A percentile compares a stretch with the other conserved stretches of the same genome.
Conservation (phyloP, 768 basidiomycete genomes). For the Naganishia kalamii region DNA sequence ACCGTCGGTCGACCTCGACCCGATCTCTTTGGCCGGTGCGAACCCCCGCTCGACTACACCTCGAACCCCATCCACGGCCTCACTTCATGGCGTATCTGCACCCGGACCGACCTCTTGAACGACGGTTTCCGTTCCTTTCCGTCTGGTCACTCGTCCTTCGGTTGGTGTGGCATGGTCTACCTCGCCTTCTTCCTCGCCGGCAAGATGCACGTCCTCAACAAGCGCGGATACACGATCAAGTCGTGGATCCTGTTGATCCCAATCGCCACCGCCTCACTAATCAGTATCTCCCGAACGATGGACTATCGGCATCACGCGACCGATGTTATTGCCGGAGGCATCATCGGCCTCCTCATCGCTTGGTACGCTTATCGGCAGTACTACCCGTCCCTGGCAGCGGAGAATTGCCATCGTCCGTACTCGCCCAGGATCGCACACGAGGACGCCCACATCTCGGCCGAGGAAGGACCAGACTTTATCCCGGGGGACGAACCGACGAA, state of each 20-base stretch:
- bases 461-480: constrained; percentile 1
- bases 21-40: constrained; percentile 42
- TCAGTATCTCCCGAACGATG: constrained; percentile 41
- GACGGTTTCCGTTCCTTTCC: constrained; percentile 45
- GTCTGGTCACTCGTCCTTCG: constrained; percentile 40
- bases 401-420: constrained; percentile 23
- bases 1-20: constrained; percentile 44
- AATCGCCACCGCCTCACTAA: constrained; percentile 31
- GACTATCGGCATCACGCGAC: constrained; percentile 36
- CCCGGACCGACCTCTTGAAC: constrained; percentile 32
- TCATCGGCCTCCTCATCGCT: constrained; percentile 34
- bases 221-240: constrained; percentile 38
- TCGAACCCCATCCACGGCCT: constrained; percentile 37
- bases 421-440: constrained; percentile 23
- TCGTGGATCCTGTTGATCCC: constrained; percentile 43
- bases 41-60: constrained; percentile 34
- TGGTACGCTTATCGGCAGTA: constrained; percentile 44
- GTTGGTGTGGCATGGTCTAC: constrained; percentile 44
- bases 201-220: neutral
- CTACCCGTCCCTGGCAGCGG: constrained; percentile 30
- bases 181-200: constrained; percentile 34
- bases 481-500: neutral
- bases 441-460: constrained; percentile 10
- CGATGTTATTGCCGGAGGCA: constrained; percentile 42
- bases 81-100: constrained; percentile 41